Evolutionary conservation across 177 flowering plant species (phyloP), one percentile per base, ranked within the genome.

Genomic region (Vitis hybrid): DNA sequence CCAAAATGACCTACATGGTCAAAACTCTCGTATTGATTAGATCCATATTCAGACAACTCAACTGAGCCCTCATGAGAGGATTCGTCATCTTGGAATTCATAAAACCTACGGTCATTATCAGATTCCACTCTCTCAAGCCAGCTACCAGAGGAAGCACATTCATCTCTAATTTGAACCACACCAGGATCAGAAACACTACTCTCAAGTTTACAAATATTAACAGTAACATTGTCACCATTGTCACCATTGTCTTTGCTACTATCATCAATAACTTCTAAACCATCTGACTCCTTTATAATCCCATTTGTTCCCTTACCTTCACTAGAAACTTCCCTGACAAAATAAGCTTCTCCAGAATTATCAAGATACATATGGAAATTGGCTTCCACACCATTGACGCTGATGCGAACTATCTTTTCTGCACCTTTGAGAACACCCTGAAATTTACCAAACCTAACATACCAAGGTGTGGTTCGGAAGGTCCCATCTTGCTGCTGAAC

Each of bases 291-390:
- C 67, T 70, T 65, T 24, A 52, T 18, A 60, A 35, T 68, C 54
- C 67, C 81, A 65, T 79, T 68, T n/a, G 62, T 21, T 65, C 73
- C 82, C 30, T 40, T 66, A 51, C 71, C 84, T 70, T 85, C 73
- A 61, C 81, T 77, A 11, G 84, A 55, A 55, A 79, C 87, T 81
- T 95, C 99, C 65, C 81, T 83, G 5, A 90, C 57, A 73, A 95
- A 95, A 90, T 90, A 95, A 1, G 99, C 98, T 78, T 93, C 97
- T 0, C 99, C 99, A 0, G 98, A 91, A 76, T 91, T 91, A 79
- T 95, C 98, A 79, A 95, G 97, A 75, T 80, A 79, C 99, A 95
- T 93, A 73, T 95, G 94, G 68, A 95, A 95, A 76, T 85, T 71
- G 2, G 98, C 90, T 71, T 93, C 97, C 30, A 79, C 82, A 3